Base-by-base conservation (phyloP, 148 eudicot genomes). In the Nepenthes gracilis region DNA sequence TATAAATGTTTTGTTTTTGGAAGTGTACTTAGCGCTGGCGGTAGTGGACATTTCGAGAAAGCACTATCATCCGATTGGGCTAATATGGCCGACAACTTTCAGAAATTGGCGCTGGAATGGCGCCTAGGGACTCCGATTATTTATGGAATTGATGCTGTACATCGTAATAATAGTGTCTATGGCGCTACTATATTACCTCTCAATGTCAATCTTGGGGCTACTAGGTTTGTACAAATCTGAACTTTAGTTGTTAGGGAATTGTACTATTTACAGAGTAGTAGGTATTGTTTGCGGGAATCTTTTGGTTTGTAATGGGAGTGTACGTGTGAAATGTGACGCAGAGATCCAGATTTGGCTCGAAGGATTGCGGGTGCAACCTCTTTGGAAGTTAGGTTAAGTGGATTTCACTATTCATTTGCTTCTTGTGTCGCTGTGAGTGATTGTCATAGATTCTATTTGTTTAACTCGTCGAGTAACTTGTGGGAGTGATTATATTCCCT, bases 181-280 rank as follows among this genome's bases (percentile, higher is more conserved):
- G 95, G 95, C 33, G 75, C 97, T 49, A 90, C 97, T 12, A 74
- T 86, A 57, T 90, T 90, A 43, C 97, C 97, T 61, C 95, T 86
- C 47, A 86, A 90, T 64, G 76, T 90, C 57, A 84, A 88, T 62
- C 91, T 90, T 54, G 97, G 97, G 32, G 95, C 97, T 47, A 77
- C 97, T 52, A 80, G 97, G 97, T 90, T 64, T 9, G 70, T 49
- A 47, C 58, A 12, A 40, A 35, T 35, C 40, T 4, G n/a, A 48
- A 7, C n/a, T 48, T 48, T 7, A 7, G 7, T 5, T 33, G 5
- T 36, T 13, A 48, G 23, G 23, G 0, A 23, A 23, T 23, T 23
- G 23, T 23, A 23, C 23, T 23, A 23, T 23, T 23, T 23, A 12
- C 11, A 23, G 11, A 36, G 48, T 33, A 12, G 9, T 51, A 23